Evolutionary conservation across 2,329 filamentous ascomycete genomes (phyloP), one percentile per base, ranked within the genome.

Genomic region (Stemphylium vesicarium): DNA sequence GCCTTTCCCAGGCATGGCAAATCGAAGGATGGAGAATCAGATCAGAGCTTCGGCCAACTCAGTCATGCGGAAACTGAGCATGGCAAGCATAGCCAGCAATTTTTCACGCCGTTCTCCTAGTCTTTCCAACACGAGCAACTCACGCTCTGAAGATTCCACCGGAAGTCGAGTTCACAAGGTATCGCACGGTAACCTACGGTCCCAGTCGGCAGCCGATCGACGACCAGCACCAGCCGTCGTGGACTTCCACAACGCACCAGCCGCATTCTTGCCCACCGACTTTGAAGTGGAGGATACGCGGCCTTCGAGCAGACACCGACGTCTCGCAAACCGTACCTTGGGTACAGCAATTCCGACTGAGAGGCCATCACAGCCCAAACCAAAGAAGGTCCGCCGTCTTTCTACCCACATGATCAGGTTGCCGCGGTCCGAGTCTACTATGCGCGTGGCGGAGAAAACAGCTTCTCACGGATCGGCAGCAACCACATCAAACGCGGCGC

Each of bases 11-110:
- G 92, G 92, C 1, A 93, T 96, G 85, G 84, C 84, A 29, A 81
- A 75, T 74, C 87, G 78, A 74, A 85, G 72, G 74, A 86, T 78
- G 78, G 89, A 96, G 65, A 86, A 90, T 68, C 79, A 91, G 3
- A 88, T 95, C 41, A 84, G 90, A 45, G 85, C 85, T 36, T 92
- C 89, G n/a, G 90, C 92, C 11, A 92, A 91, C 32, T 90, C 90
- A 0, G 85, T 96, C 69, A 96, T 96, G 79, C 85, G 92, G 47
- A 96, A 93, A 72, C 83, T 97, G 59, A 96, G 91, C 75, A 88
- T 91, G 68, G 88, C 89, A 43, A 92, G 88, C 72, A 89, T 95
- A 60, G 84, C 90, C 12, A 88, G 85, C 62, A 89, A 89, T 42
- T 93, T 96, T 69, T 84, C 85, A 33, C 90, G 88, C 64, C 85